These are phyloP conservation scores for Nakaseomyces uthaithaninus DNA, from an alignment of 1,139 yeast genomes.

Conservation along the genomic window DNA sequence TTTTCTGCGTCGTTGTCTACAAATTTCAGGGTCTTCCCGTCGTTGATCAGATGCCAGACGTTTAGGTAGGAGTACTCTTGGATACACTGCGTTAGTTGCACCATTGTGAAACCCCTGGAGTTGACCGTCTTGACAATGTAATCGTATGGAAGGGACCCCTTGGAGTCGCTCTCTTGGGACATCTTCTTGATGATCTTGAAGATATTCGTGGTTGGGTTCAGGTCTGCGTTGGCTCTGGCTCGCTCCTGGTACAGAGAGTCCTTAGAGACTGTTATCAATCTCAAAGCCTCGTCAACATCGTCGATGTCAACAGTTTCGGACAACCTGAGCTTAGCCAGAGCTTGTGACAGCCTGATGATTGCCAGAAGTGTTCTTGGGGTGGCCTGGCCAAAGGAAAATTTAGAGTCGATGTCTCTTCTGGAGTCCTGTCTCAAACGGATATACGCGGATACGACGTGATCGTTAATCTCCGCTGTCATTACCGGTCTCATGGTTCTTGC, in stretches of 20 bases:
- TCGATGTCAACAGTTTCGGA: conserved; percentile 58
- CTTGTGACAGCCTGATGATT: conserved; percentile 87
- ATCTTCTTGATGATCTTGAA: conserved; percentile 40
- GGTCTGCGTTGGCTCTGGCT: conserved; percentile 43
- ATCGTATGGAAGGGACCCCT: conserved; percentile 45
- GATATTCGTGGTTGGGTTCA: conserved; percentile 51
- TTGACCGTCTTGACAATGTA: conserved; percentile 61
- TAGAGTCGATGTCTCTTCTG: conserved; percentile 65
- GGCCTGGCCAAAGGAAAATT: conserved; percentile 76
- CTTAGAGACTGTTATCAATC: conserved; percentile 79
- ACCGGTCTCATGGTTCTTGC: conserved; percentile 84
- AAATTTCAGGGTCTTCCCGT: conserved; percentile 42
- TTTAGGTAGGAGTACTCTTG: conserved; percentile 63
- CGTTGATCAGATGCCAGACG: conserved; percentile 70
- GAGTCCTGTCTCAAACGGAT: conserved; percentile 90
- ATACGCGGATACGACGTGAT: conserved; percentile 78
- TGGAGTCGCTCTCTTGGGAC: conserved; percentile 33
- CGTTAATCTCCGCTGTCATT: conserved; percentile 80
- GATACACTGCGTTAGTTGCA: conserved; percentile 69
- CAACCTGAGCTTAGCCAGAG: conserved; percentile 83
- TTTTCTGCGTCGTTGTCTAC: conserved; percentile 31
- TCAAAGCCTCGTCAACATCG: conserved; percentile 93
- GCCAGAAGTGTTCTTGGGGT: conserved; percentile 94
- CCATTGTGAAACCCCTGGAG: conserved; percentile 76
- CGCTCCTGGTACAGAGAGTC: conserved; percentile 61